These are phyloP conservation scores for Clarkia xantiana DNA, from an alignment of 345 rosid genomes.

Conservation along the genomic window DNA sequence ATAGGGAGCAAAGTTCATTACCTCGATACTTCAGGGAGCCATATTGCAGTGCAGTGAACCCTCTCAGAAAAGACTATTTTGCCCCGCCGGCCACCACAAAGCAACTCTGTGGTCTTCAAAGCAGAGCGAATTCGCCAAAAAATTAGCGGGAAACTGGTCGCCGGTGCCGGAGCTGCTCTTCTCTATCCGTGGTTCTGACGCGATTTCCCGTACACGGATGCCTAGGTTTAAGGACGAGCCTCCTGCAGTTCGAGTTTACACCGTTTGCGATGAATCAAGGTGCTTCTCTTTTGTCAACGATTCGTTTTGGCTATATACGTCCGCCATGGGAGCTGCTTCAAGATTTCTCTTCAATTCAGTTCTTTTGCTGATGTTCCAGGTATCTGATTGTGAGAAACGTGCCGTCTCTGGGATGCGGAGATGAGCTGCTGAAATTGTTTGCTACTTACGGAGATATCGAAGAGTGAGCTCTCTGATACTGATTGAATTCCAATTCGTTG, in stretches of 20 bases:
- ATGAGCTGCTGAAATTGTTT: slow-evolving; percentile 36
- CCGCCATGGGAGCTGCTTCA: neutral
- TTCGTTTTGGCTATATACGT: neutral
- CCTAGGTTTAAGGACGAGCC: slow-evolving; percentile 47
- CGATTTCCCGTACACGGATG: slow-evolving; percentile 13
- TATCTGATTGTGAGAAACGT: neutral
- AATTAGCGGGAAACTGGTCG: too few relatives aligned
- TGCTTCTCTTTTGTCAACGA: neutral
- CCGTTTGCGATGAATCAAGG: slow-evolving; percentile 85
- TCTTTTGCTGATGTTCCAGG: neutral
- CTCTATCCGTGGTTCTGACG: too few relatives aligned
- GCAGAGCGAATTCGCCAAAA: too few relatives aligned
- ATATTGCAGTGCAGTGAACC: too few relatives aligned
- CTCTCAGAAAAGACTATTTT: too few relatives aligned
- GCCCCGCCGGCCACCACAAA: too few relatives aligned
- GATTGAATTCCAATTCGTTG: neutral
- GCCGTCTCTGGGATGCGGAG: slow-evolving; percentile 14
- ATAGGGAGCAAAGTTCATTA: too few relatives aligned
- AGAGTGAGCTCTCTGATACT: slow-evolving; percentile 36
- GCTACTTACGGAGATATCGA: slow-evolving; percentile 64
- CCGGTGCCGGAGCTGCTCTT: too few relatives aligned
- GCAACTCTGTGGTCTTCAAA: too few relatives aligned
- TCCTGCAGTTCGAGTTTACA: slow-evolving; percentile 65
- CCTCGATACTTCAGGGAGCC: too few relatives aligned
- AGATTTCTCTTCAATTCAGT: too few relatives aligned